These are phyloP conservation scores for Polychaeton citri DNA, from an alignment of 2,329 filamentous ascomycete species.

Conservation along the genomic window DNA sequence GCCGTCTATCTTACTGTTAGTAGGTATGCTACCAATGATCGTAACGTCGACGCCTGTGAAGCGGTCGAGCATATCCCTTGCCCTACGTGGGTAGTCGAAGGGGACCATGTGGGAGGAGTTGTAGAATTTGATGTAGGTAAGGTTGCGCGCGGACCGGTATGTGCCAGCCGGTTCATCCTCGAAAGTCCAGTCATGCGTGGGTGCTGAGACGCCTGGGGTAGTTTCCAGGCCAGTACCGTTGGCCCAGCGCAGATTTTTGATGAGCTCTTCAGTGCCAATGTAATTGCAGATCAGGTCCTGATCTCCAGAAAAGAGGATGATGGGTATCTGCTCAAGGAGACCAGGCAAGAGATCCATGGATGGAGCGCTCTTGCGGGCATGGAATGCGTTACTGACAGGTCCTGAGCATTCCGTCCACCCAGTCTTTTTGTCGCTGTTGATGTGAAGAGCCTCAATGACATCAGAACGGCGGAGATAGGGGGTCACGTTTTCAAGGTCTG, in stretches of 20 bases:
- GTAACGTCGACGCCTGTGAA: slow-evolving; percentile 90
- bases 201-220: slow-evolving; percentile 75
- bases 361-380: slow-evolving; percentile 55
- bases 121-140: slow-evolving; percentile 92
- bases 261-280: slow-evolving; percentile 79
- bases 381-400: slow-evolving; percentile 61
- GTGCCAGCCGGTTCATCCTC: slow-evolving; percentile 78
- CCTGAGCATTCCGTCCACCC: slow-evolving; percentile 90
- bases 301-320: slow-evolving; percentile 83
- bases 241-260: slow-evolving; percentile 84
- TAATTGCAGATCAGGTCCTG: slow-evolving; percentile 97
- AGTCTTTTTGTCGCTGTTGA: slow-evolving; percentile 66
- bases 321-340: slow-evolving; percentile 61
- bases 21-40: slow-evolving; percentile 67
- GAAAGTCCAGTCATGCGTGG: slow-evolving; percentile 87
- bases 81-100: slow-evolving; percentile 76
- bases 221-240: slow-evolving; percentile 83
- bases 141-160: slow-evolving; percentile 86
- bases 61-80: slow-evolving; percentile 90
- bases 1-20: slow-evolving; percentile 71
- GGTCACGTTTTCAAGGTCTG: slow-evolving; percentile 62
- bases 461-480: slow-evolving; percentile 77
- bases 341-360: slow-evolving; percentile 63
- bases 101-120: slow-evolving; percentile 98
- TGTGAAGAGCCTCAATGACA: slow-evolving; percentile 66